A percentile compares a stretch with the other conserved stretches of the same genome.
phyloP scores from a whole-genome alignment of 1,139 yeast species.

The Pichia sp. region DNA sequence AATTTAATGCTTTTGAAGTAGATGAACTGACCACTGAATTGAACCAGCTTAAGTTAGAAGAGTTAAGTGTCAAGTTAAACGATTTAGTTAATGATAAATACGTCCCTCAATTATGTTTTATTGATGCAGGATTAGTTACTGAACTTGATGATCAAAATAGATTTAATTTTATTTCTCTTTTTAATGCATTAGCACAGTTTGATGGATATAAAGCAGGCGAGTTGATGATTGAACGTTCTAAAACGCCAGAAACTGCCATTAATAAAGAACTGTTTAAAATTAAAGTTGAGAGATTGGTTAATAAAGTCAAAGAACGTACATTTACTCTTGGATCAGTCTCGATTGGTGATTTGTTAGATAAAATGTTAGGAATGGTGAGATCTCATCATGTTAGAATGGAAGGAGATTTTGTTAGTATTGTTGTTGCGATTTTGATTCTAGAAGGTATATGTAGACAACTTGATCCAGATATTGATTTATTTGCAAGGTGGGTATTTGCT shows the following conservation, averaged over 20 bases:
- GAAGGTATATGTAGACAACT: slow-evolving; percentile 95
- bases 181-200: slow-evolving; percentile 82
- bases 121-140: slow-evolving; percentile 91
- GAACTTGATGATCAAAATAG: slow-evolving; percentile 75
- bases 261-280: slow-evolving; percentile 80
- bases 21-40: slow-evolving; percentile 44
- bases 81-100: slow-evolving; percentile 55
- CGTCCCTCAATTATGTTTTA: slow-evolving; percentile 81
- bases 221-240: slow-evolving; percentile 86
- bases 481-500: slow-evolving; percentile 86
- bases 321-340: slow-evolving; percentile 90
- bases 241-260: slow-evolving; percentile 89
- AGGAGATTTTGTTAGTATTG: slow-evolving; percentile 90
- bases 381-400: slow-evolving; percentile 96
- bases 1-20: slow-evolving; percentile 26
- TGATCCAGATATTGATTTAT: slow-evolving; percentile 86
- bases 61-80: slow-evolving; percentile 46
- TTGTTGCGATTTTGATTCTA: slow-evolving; percentile 78
- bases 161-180: slow-evolving; percentile 79
- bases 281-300: slow-evolving; percentile 78
- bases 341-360: slow-evolving; percentile 84
- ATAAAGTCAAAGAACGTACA: slow-evolving; percentile 75
- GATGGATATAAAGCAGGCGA: slow-evolving; percentile 96
- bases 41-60: slow-evolving; percentile 34
- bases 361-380: slow-evolving; percentile 85